A percentile compares a stretch with the other conserved stretches of the same genome.
These are phyloP conservation scores for Yamadazyma epiphylla DNA, from an alignment of 1,139 yeast genomes.

Conservation along the genomic window DNA sequence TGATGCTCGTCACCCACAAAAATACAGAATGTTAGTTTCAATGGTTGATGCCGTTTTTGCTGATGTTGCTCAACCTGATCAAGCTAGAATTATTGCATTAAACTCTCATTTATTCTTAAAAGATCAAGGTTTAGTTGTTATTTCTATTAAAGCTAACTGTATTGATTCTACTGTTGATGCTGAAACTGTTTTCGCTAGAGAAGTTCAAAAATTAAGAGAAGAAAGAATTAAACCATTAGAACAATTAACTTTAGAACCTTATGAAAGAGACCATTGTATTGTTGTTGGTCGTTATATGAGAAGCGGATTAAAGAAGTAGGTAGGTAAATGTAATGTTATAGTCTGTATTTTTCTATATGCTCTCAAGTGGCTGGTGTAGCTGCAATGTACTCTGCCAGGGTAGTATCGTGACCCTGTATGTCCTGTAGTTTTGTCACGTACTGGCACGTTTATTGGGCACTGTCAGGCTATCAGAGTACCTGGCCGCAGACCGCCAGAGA, in stretches of 20 bases:
- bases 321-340: no score
- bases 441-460: no score
- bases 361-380: no score
- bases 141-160: constrained; percentile 99
- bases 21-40: constrained; percentile 97
- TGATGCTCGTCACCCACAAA: constrained; percentile 99
- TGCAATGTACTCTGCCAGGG: no score
- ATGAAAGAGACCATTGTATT: constrained; percentile 99
- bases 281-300: constrained; percentile 96
- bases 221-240: constrained; percentile 98
- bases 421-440: no score
- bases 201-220: constrained; percentile 97
- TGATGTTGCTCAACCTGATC: constrained; percentile 99
- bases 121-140: constrained; percentile 97
- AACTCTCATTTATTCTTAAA: constrained; percentile 97
- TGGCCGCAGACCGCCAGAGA: no score
- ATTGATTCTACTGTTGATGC: constrained; percentile 99
- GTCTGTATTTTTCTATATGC: no score
- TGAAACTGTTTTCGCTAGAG: constrained; percentile 98
- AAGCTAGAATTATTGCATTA: constrained; percentile 98
- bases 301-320: constrained; percentile 63
- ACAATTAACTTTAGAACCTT: constrained; percentile 97
- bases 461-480: no score
- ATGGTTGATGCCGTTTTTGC: constrained; percentile 99
- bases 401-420: no score